phyloP scores from a whole-genome alignment of 164 flowering plant species.

The Tetrastigma voinierianum region DNA sequence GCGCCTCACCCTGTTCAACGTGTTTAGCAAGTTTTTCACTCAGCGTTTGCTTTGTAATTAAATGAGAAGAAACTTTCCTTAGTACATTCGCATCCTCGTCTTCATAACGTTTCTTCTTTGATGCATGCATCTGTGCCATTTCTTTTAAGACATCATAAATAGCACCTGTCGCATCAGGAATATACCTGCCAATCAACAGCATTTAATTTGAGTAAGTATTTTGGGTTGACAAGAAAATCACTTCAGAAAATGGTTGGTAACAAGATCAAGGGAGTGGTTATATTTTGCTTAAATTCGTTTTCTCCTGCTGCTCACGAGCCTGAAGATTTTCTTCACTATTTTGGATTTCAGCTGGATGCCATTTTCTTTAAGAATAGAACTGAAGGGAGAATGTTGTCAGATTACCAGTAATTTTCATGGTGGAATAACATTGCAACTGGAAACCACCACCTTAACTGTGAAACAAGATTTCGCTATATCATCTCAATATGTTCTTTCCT shows the following conservation, averaged over 20 bases:
- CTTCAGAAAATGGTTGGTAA: not conserved
- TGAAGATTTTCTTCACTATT: slow-evolving; percentile 86
- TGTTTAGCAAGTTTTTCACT: slow-evolving; percentile 77
- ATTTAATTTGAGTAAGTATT: slow-evolving; percentile 1
- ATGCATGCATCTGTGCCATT: slow-evolving; percentile 43
- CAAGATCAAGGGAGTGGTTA: not conserved
- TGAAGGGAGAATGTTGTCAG: slow-evolving; percentile 34
- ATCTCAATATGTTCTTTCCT: slow-evolving; percentile 98
- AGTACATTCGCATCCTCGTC: slow-evolving; percentile 64
- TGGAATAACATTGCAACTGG: not conserved
- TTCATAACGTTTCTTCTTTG: slow-evolving; percentile 59
- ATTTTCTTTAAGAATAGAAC: slow-evolving; percentile 89
- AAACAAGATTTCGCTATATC: slow-evolving; percentile 94
- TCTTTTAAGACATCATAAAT: slow-evolving; percentile 65
- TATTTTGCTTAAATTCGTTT: slow-evolving; percentile 75
- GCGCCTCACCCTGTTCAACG: slow-evolving; percentile 90
- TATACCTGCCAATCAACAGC: slow-evolving; percentile 51
- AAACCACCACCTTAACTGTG: slow-evolving; percentile 81
- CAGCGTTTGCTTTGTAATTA: slow-evolving; percentile 59
- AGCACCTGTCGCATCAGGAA: slow-evolving; percentile 72
- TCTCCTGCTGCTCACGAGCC: slow-evolving; percentile 96
- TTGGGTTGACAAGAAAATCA: not conserved
- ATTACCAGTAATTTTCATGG: not conserved
- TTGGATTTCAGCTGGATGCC: slow-evolving; percentile 89
- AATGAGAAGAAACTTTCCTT: slow-evolving; percentile 43